Base-by-base conservation (phyloP, 768 basidiomycete genomes). In the Tulasnella sp. region DNA sequence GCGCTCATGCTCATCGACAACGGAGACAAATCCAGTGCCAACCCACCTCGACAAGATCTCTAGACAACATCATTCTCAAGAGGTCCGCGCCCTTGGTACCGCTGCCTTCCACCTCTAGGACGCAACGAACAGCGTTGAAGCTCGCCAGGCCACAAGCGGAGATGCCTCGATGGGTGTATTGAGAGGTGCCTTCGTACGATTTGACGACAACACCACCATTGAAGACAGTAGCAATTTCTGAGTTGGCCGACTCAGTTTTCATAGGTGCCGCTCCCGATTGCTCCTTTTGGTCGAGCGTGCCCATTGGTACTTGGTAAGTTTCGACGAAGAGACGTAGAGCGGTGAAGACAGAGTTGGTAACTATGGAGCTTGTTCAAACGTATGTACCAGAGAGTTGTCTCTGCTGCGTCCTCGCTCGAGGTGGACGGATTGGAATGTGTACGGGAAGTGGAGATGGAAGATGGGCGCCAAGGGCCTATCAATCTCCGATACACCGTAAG, bases 101-200 rank as follows among this genome's bases (percentile, higher is more conserved):
- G 4, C 66, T 67, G 38, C 69, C 64, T 54, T 76, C 72, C 23
- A 67, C 68, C 48, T 65, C 72, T 32, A 82, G 75, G 8, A 76
- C 71, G 5, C 80, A 64, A 54, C 82, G 73, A 10, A 78, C 80
- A 62, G 81, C 84, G 66, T 85, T 85, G 66, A 85, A 69, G 1
- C 80, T 79, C 23, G 84, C 84, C 24, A 86, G 73, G 17, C 85
- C 85, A 62, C 84, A 86, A 2, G 83, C 76, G 43, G 84, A 79
- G 29, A 69, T 68, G 4, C 76, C 73, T 10, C 74, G 73, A n/a
- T 69, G 70, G 58, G 63, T 61, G 55, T 84, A 85, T 63, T 85
- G 84, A 47, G 83, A 78, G 11, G 78, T 75, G 17, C 81, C 79
- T 4, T 65, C 68, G 61, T 77, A 74, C 1, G 60, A 58, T 21